Evolutionary conservation across 176 grass and related monocot genomes (phyloP).

Genomic region (Tuctoria greenei): DNA sequence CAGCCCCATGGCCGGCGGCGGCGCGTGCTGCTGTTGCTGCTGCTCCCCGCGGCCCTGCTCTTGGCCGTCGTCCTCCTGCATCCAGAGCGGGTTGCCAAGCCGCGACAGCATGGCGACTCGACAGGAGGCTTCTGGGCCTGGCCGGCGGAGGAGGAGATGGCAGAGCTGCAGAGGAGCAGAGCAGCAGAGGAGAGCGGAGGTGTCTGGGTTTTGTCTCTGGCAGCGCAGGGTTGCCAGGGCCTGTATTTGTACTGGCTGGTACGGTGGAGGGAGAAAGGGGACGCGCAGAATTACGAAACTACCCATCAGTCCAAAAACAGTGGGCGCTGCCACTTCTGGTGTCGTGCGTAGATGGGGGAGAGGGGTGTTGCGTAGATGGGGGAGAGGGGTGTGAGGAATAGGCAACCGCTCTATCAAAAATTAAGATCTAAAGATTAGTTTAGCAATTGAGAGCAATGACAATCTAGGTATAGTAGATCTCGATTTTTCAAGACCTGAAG

Average conservation of each 20-base stretch:
- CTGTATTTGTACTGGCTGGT: constrained; percentile 21
- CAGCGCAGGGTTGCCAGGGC: constrained; percentile 29
- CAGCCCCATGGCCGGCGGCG: constrained; percentile 30
- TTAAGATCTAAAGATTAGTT: not conserved
- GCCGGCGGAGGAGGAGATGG: constrained; percentile 25
- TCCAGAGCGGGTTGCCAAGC: constrained; percentile 60
- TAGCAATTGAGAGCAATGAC: not conserved
- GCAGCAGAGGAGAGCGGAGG: not conserved
- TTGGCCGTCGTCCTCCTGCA: constrained; percentile 43
- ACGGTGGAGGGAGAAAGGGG: not conserved
- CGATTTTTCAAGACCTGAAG: not conserved
- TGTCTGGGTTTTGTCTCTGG: not conserved
- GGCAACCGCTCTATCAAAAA: not conserved
- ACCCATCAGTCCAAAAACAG: not conserved
- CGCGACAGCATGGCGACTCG: constrained; percentile 57
- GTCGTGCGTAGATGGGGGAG: not conserved
- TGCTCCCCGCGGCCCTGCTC: constrained; percentile 14
- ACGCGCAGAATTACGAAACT: not conserved
- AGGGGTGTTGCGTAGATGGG: too few species aligned
- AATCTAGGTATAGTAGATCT: not conserved
- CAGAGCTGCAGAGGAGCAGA: constrained; percentile 9
- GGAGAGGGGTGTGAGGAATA: too few species aligned
- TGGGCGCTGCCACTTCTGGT: not conserved
- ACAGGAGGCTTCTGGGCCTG: not conserved
- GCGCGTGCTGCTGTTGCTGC: constrained; percentile 27